Evolutionary conservation across 2,329 filamentous ascomycete species (phyloP), one percentile per base, ranked within the genome.

Genomic region (Pestalotiopsis fici): DNA sequence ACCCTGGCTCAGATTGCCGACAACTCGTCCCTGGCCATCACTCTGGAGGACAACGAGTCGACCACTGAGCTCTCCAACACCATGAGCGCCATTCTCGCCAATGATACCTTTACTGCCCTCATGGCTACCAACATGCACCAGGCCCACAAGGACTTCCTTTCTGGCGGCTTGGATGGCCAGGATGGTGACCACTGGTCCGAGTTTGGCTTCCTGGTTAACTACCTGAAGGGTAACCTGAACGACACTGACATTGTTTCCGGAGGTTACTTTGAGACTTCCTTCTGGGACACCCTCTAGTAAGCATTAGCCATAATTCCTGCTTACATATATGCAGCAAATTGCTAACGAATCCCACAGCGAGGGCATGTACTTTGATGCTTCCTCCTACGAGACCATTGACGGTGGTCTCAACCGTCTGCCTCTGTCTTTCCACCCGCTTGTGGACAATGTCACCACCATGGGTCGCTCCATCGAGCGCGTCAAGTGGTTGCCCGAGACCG

Each of bases 141-240:
- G 66, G 82, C 82, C 0, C 83, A 85, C 72, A 74, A 75, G n/a
- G 78, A 82, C 27, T 83, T 75, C 54, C 67, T 78, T 12, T 69
- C 75, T 75, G 39, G 43, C 15, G 64, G 64, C 67, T 73, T 75
- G 23, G 76, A 72, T 28, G 82, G 82, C 1, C 72, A 81, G 0
- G 87, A 86, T 2, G 84, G 89, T 21, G 90, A 91, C 73, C 81
- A 87, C 64, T 92, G 87, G 84, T 91, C 88, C 13, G 90, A 91
- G 71, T 87, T 88, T 25, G 86, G 83, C 1, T 92, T 89, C 70
- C 78, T 91, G 65, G 83, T 85, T 21, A 88, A 91, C 74, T 83
- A 86, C 37, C 81, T 91, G 11, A 83, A 85, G 15, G 82, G 82
- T 15, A 81, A 78, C 50, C 78, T 85, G 12, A 88, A 89, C 71